Conservation (phyloP, 2,329 filamentous ascomycete genomes). For the Penicillium psychrosexuale region DNA sequence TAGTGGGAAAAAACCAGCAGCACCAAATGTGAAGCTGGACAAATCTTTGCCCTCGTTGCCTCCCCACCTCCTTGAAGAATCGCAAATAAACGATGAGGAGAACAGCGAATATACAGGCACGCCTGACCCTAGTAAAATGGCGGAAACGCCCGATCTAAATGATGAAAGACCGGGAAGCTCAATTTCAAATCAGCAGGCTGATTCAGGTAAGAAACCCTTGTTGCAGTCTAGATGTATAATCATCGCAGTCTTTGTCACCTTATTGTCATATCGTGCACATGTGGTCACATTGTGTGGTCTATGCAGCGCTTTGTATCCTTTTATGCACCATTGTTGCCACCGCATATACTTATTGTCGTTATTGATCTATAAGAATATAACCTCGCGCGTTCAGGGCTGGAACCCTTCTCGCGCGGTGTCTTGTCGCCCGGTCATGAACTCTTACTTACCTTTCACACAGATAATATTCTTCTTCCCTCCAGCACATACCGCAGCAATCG, state of each 20-base stretch:
- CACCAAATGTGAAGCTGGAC: constrained; percentile 65
- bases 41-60: constrained; percentile 92
- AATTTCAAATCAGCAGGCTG: constrained; percentile 25
- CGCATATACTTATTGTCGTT: neutral
- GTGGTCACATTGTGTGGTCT: neutral
- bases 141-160: constrained; percentile 17
- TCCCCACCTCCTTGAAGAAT: constrained; percentile 62
- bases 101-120: constrained; percentile 62
- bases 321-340: neutral
- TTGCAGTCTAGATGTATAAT: neutral
- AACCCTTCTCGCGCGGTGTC: too few species aligned
- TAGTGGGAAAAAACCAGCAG: constrained; percentile 34
- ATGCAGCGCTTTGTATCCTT: neutral
- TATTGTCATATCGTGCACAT: neutral
- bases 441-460: constrained; percentile 29
- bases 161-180: constrained; percentile 24
- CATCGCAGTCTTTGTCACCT: neutral
- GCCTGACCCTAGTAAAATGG: constrained; percentile 27
- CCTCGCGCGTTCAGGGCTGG: neutral
- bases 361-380: neutral
- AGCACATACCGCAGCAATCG: constrained; percentile 75
- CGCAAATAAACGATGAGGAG: constrained; percentile 59
- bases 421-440: neutral
- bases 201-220: constrained; percentile 30
- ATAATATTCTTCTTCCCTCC: constrained; percentile 67